Percentiles rank a stretch among this genome's conserved stretches.
Conservation (phyloP, 441 rosid genomes). For the Gossypium trilobum region DNA sequence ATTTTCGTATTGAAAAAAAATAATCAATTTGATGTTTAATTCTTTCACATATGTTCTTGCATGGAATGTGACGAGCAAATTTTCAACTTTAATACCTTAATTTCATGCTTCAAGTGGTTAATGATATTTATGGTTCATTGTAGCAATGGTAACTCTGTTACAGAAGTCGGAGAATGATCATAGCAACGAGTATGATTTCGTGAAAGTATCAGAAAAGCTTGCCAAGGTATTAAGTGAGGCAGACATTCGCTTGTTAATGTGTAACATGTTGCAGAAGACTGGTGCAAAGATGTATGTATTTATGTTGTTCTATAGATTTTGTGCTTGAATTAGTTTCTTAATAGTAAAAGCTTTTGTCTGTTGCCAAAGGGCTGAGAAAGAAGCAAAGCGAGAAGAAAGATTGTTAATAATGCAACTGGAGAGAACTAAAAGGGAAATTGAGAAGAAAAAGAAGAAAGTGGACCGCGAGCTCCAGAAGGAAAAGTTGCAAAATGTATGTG, state of each 20-base stretch:
- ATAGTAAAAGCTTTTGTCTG: slow-evolving; percentile 1
- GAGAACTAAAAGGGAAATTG: slow-evolving; percentile 56
- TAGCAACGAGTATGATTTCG: slow-evolving; percentile 25
- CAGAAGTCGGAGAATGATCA: slow-evolving; percentile 35
- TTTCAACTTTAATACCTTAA: not conserved
- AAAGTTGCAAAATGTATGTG: slow-evolving; percentile 47
- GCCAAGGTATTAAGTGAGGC: slow-evolving; percentile 45
- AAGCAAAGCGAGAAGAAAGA: slow-evolving; percentile 52
- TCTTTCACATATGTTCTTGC: not conserved
- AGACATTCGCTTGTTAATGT: slow-evolving; percentile 47
- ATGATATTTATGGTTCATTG: slow-evolving; percentile 20
- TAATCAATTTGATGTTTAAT: not conserved
- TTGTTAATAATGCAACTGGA: slow-evolving; percentile 50
- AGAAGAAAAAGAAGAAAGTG: slow-evolving; percentile 62
- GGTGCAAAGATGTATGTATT: slow-evolving; percentile 46
- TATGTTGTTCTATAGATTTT: not conserved
- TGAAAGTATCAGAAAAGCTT: slow-evolving; percentile 56
- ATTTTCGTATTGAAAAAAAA: not conserved
- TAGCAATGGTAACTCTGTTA: slow-evolving; percentile 56
- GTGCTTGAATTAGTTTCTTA: not conserved
- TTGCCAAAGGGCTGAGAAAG: slow-evolving; percentile 48
- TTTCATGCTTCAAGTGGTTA: not conserved
- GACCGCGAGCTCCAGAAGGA: slow-evolving; percentile 57
- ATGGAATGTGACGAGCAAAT: not conserved
- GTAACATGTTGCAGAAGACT: slow-evolving; percentile 45